phyloP scores from a whole-genome alignment of 31 red algal genomes.

The Bonnemaisonia californica region DNA sequence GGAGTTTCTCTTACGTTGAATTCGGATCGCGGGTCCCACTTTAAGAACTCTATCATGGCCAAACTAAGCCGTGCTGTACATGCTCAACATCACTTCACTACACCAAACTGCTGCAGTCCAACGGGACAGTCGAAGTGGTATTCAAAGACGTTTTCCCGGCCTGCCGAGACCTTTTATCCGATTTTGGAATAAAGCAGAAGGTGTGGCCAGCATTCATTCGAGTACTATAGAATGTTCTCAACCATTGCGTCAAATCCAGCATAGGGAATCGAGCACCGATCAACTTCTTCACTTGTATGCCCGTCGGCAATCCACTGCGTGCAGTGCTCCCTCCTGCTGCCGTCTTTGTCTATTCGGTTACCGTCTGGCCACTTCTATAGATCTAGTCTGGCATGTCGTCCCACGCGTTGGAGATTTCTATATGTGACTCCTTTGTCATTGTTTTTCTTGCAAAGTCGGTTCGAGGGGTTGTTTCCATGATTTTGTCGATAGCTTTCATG shows the following conservation, averaged over 20 bases:
- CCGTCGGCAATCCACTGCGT: neutral
- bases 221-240: neutral
- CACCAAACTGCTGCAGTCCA: neutral
- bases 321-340: neutral
- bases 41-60: neutral
- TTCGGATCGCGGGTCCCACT: neutral
- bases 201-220: neutral
- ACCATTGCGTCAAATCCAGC: neutral
- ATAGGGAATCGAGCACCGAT: neutral
- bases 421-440: no score
- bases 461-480: no score
- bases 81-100: slow-evolving; percentile 6
- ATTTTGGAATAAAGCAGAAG: neutral
- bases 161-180: neutral
- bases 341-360: no score
- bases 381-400: no score
- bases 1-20: neutral
- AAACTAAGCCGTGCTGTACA: neutral
- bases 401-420: no score
- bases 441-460: no score
- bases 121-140: slow-evolving; percentile 4
- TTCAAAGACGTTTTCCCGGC: neutral
- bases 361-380: no score
- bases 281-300: neutral
- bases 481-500: no score